These are phyloP conservation scores for Fraxinus latifolia DNA, from an alignment of 305 asterid genomes.

Conservation along the genomic window DNA sequence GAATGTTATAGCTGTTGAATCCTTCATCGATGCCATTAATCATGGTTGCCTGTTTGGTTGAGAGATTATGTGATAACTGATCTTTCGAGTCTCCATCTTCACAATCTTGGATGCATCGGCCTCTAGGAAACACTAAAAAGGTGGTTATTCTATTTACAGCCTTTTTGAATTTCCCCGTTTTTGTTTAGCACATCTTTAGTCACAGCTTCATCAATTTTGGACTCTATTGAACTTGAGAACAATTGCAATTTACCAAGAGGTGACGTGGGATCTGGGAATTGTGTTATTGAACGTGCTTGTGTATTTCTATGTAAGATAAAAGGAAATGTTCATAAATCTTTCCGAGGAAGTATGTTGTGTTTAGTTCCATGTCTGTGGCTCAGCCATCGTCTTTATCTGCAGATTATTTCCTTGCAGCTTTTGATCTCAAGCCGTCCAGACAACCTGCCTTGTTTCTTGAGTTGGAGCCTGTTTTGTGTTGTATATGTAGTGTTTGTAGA, in stretches of 20 bases:
- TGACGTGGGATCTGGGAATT: constrained; percentile 12
- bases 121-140: not conserved
- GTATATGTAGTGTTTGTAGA: not conserved
- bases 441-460: not conserved
- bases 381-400: not conserved
- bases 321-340: not conserved
- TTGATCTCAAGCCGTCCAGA: not conserved
- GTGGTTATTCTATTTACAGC: not conserved
- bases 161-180: not conserved
- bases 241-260: constrained; percentile 23
- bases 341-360: not conserved
- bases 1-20: not conserved
- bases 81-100: not conserved
- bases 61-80: not conserved
- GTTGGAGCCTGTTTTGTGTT: not conserved
- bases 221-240: constrained; percentile 15
- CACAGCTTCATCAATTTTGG: constrained; percentile 28
- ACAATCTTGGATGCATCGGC: not conserved
- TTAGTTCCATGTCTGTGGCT: not conserved
- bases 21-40: not conserved
- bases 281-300: constrained; percentile 11
- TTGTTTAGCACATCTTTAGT: constrained; percentile 30
- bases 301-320: constrained; percentile 13
- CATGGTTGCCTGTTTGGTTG: not conserved
- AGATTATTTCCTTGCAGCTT: not conserved